Evolutionary conservation across 2,329 filamentous ascomycete species (phyloP), one percentile per base, ranked within the genome.

Genomic region (Alternaria brassicicola): DNA sequence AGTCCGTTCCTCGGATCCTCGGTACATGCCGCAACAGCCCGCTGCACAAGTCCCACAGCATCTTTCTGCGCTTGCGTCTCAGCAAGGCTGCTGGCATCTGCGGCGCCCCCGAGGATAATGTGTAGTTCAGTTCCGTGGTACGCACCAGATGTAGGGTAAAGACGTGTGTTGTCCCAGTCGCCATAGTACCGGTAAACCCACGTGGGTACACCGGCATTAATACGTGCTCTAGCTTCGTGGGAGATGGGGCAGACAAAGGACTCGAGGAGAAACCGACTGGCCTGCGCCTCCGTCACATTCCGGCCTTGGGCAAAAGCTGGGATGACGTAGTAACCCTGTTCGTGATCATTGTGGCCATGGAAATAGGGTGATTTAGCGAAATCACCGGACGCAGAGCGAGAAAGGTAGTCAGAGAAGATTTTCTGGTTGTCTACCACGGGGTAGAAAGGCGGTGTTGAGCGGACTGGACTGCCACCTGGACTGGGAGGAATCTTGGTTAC

Each of bases 61-160:
- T 54, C 47, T 7, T 55, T 59, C 42, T 70, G 66, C 10, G 30
- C 58, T 7, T 42, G 17, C 7, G 65, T 52, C 7, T 58, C 47
- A 23, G 62, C 48, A 4, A 66, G 31, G 1, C 64, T 57, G 25
- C 62, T 66, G 8, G 58, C 57, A 33, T 66, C 57, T 36, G 69
- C 56, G 4, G 65, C 57, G n/a, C 57, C 59, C 6, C 68, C 67
- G 30, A 72, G 63, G 21, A 71, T 57, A 59, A 68, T 68, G 15
- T 69, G 56, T 38, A 71, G 35, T 48, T 72, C 69, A 19, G 59
- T 62, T 23, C 61, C 60, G 33, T 72, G 69, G 46, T 71, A 72
- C 6, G 66, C 66, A 17, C 66, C 66, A 41, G 63, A 63, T 2
- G 55, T 60, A n/a, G 64, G 60, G 41, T 68, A 66, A 2, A 70